Evolutionary conservation across 2,329 filamentous ascomycete species (phyloP), one percentile per base, ranked within the genome.

Genomic region (Aureobasidium sp.): DNA sequence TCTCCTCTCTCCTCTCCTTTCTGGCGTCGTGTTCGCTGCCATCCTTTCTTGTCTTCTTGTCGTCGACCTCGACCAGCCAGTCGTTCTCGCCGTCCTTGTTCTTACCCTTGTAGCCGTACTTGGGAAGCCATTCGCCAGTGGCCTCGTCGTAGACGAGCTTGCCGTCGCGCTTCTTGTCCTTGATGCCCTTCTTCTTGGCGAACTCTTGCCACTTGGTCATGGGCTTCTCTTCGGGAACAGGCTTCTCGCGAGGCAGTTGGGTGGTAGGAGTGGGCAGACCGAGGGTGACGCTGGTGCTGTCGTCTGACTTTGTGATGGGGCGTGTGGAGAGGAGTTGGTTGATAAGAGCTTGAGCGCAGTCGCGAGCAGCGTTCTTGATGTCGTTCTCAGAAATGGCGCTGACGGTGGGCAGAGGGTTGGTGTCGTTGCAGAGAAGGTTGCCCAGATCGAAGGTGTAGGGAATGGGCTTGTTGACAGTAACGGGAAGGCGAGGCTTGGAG

Each of bases 171-270:
- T 85, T 88, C 83, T 92, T 96, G 76, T 86, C 85, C 79, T 89
- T 90, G 78, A 99, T 97, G 61, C 94, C 94, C 82, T 97, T 96
- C 85, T 96, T 96, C 75, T 86, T 88, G 49, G 94, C 94, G 78
- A 99, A 99, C 71, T 88, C 85, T 79, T 96, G 88, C 94, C 94
- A 99, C 75, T 91, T 96, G 63, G 93, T 97, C 67, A 88, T 88
- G 62, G 87, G 80, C 78, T 92, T 94, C 67, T 86, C 83, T 61
- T 85, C 82, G 1, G 94, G 94, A 9, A 97, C 80, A 10, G 91
- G 90, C 76, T 99, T 97, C 78, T 97, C 92, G 68, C 94, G 88
- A 29, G 94, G 94, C 4, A 97, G 81, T 0, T 80, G 75, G 1
- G 88, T 95, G 25, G 82, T 78, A 0, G 85, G 80, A 0, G 82